Evolutionary conservation across 805 yeast species (phyloP), one percentile per base, ranked within the genome.

Genomic region (Yarrowia sp.): DNA sequence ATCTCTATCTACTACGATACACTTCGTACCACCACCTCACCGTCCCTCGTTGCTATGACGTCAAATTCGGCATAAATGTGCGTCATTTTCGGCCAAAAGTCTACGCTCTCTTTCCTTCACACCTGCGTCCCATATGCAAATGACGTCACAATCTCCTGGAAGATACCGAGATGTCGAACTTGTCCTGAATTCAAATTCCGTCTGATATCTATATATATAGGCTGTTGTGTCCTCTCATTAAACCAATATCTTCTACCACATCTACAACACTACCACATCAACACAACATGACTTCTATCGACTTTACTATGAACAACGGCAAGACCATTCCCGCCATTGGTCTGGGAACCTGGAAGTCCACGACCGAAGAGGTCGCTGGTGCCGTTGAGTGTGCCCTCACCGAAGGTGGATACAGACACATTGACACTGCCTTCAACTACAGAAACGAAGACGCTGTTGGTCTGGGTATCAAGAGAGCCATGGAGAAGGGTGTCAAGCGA

Each of bases 401-500:
- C 36, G 52, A 48, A 36, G 52, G 52, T 2, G 36, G 36, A 11
- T 48, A 48, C 52, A 36, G 52, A 30, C 52, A 48, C 52, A 48
- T 48, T 48, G 52, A 48, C 26, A 48, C 52, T 17, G 52, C 52
- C 36, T 48, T 48, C 36, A 48, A 48, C 52, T 48, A 48, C 52
- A 36, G 52, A 28, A 87, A 86, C 72, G 96, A 90, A 73, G 78
- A 74, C n/a, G 85, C 82, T 67, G 87, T 87, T 12, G 92, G 96
- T 30, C 78, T 80, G 61, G 95, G 87, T 5, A 70, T 72, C 62
- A 69, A 64, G 26, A 68, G 67, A 43, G 77, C 78, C 40, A 82
- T 87, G 67, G 70, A 17, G 80, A 77, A 56, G 69, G 77, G 22
- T 21, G 69, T 78, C 38, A 73, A 77, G 74, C 71, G 89, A 73